phyloP scores from a whole-genome alignment of 192 early-diverging fungal species.

The Coemansia sp. region DNA sequence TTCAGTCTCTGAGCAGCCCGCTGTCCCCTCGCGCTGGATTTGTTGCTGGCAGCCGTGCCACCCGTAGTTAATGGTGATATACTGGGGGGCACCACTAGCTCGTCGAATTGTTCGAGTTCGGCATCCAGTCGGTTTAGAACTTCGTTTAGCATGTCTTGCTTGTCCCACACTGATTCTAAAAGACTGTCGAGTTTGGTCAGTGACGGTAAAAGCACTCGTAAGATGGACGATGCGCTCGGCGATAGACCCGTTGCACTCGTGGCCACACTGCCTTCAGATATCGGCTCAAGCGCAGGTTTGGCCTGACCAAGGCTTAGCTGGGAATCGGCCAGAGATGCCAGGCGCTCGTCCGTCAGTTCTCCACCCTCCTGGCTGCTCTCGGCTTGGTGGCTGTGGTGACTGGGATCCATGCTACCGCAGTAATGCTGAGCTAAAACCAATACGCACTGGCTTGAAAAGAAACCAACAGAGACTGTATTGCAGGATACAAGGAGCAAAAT shows the following conservation, averaged over 20 bases:
- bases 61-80: neutral
- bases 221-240: slow-evolving; percentile 32
- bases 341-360: neutral
- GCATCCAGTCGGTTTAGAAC: slow-evolving; percentile 38
- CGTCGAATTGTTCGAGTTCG: slow-evolving; percentile 49
- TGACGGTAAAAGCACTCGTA: slow-evolving; percentile 43
- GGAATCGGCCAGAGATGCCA: neutral
- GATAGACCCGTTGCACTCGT: neutral
- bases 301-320: slow-evolving; percentile 3
- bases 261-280: neutral
- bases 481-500: no score
- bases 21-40: slow-evolving; percentile 5
- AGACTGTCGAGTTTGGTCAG: slow-evolving; percentile 30
- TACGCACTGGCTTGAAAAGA: no score
- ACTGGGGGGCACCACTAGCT: slow-evolving; percentile 22
- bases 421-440: no score
- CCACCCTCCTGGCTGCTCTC: neutral
- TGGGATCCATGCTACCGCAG: neutral
- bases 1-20: slow-evolving; percentile 24
- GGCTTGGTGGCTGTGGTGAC: neutral
- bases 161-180: slow-evolving; percentile 40
- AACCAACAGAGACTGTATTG: no score
- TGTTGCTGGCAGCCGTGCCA: neutral
- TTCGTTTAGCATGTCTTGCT: slow-evolving; percentile 37
- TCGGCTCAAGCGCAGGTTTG: no score